phyloP scores from a whole-genome alignment of 371 early-diverging fungal species.

The Mortierella sp. region DNA sequence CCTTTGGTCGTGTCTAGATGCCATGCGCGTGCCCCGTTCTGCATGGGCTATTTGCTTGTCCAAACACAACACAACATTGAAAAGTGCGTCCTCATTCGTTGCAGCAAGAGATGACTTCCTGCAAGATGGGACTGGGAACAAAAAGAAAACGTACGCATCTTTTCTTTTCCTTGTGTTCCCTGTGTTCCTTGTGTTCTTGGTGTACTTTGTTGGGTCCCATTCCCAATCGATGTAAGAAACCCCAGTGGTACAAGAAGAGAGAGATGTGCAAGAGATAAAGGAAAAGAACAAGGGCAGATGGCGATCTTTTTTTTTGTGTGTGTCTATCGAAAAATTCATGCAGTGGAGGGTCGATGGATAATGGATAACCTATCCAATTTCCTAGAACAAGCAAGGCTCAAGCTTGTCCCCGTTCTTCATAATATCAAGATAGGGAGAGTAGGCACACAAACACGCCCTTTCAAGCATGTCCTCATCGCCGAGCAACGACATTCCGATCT shows the following conservation, averaged over 20 bases:
- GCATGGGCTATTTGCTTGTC: background rate
- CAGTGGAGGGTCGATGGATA: background rate
- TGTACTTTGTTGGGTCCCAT: background rate
- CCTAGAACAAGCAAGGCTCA: background rate
- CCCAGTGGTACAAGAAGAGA: background rate
- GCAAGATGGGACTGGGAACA: background rate
- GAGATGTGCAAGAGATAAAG: background rate
- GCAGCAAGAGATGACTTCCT: background rate
- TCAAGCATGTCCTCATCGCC: background rate
- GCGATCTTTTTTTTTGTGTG: background rate
- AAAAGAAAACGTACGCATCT: background rate
- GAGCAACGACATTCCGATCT: constrained; percentile 12
- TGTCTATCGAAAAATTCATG: background rate
- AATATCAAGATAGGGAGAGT: background rate
- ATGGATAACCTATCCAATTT: background rate
- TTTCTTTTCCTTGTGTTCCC: background rate
- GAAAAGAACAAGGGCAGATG: background rate
- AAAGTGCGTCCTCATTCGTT: background rate
- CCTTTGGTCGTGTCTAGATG: background rate
- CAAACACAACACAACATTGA: background rate
- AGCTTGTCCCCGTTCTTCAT: background rate
- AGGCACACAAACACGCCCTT: background rate
- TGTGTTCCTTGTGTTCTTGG: background rate
- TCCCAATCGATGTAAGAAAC: background rate
- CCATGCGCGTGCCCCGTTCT: background rate